Conservation (phyloP, 495 filamentous ascomycete species). For the Rhypophila decipiens region DNA sequence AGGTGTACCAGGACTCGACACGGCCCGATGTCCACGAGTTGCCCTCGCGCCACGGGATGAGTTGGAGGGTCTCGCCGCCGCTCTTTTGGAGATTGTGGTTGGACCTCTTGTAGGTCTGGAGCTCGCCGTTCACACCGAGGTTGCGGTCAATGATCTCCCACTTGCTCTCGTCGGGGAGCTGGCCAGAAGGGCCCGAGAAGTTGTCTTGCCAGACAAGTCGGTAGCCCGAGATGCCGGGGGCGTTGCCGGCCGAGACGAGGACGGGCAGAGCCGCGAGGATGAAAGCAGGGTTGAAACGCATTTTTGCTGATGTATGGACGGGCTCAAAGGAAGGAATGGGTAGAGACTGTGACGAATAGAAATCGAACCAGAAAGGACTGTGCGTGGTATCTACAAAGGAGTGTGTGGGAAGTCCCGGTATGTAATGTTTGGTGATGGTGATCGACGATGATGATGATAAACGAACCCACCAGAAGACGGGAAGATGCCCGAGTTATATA, state of each 20-base stretch:
- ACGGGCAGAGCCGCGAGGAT: constrained; percentile 9
- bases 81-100: constrained; percentile 34
- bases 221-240: constrained; percentile 29
- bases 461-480: neutral
- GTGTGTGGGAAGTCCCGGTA: neutral
- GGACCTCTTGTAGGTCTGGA: constrained; percentile 33
- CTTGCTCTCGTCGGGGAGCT: constrained; percentile 24
- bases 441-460: neutral
- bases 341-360: neutral
- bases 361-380: constrained; percentile 1
- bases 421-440: neutral
- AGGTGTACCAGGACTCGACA: constrained; percentile 39
- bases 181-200: constrained; percentile 26
- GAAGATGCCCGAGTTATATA: neutral
- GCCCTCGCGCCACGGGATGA: constrained; percentile 35
- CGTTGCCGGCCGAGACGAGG: constrained; percentile 20
- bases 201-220: constrained; percentile 31
- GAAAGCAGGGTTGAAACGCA: constrained; percentile 12
- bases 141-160: constrained; percentile 38
- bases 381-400: neutral
- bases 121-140: constrained; percentile 37
- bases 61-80: constrained; percentile 37
- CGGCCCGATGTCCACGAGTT: constrained; percentile 43
- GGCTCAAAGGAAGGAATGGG: neutral
- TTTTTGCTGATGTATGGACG: constrained; percentile 5